Percentiles rank a stretch among this genome's conserved stretches.
phyloP scores from a whole-genome alignment of 495 filamentous ascomycete genomes.

The Trichoderma erinaceum region DNA sequence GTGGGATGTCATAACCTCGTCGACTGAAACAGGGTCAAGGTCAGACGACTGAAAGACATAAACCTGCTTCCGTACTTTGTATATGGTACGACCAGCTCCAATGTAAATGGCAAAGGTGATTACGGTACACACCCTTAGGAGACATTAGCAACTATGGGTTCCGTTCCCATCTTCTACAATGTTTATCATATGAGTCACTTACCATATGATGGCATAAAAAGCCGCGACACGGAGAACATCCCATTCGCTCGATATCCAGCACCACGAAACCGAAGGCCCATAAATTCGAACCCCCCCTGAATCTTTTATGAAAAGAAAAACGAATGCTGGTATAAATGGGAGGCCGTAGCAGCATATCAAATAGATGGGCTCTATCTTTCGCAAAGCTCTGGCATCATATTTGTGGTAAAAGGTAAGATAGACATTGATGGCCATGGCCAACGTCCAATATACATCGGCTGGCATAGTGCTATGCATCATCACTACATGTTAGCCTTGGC shows the following conservation, averaged over 20 bases:
- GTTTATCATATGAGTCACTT: constrained; percentile 5
- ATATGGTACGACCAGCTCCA: constrained; percentile 32
- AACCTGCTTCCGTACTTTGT: constrained; percentile 32
- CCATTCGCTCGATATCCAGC: constrained; percentile 42
- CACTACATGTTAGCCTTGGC: neutral
- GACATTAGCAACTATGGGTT: neutral
- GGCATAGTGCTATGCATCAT: constrained; percentile 37
- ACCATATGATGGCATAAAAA: constrained; percentile 45
- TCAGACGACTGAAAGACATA: constrained; percentile 32
- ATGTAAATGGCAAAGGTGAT: constrained; percentile 36
- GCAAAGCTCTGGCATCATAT: constrained; percentile 35
- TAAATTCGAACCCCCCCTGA: constrained; percentile 9
- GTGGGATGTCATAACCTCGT: constrained; percentile 35
- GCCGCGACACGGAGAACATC: constrained; percentile 37
- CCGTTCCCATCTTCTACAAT: neutral
- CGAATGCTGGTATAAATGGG: constrained; percentile 35
- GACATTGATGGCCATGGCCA: constrained; percentile 42
- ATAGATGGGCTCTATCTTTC: constrained; percentile 39
- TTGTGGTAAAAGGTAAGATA: constrained; percentile 41
- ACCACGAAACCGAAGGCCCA: constrained; percentile 33
- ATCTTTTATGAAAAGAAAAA: neutral
- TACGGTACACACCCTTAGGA: constrained; percentile 33
- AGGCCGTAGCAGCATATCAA: constrained; percentile 32
- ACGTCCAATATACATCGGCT: constrained; percentile 46
- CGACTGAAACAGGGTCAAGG: constrained; percentile 28